These are phyloP conservation scores for Dipodascopsis uninucleata DNA, from an alignment of 805 yeast genomes.

Conservation along the genomic window DNA sequence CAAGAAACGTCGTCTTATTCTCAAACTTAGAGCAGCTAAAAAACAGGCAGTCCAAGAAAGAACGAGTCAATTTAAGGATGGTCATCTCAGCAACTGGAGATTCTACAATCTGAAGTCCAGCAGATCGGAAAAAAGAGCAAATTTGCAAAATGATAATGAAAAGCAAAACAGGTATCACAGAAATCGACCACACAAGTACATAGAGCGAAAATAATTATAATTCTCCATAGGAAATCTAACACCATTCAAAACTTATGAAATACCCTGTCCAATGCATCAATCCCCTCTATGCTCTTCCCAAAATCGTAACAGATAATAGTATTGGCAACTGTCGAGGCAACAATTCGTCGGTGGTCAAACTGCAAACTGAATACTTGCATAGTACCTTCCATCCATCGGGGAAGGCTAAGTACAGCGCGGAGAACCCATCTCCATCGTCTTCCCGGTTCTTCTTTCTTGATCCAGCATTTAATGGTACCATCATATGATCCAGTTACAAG, in stretches of 20 bases:
- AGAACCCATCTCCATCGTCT: too few relatives aligned
- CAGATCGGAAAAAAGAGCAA: constrained; percentile 9
- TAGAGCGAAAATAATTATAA: background rate
- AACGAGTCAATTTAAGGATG: constrained; percentile 8
- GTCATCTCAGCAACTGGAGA: constrained; percentile 13
- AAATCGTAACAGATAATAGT: constrained; percentile 9
- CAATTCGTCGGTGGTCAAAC: constrained; percentile 12
- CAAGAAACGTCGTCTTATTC: constrained; percentile 17
- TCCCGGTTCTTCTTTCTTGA: too few relatives aligned
- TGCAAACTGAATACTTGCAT: too few relatives aligned
- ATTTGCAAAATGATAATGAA: background rate
- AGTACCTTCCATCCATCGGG: too few relatives aligned
- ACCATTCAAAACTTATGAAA: background rate
- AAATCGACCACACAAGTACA: background rate
- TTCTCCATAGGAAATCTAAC: background rate
- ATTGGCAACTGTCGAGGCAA: constrained; percentile 6
- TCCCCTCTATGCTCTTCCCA: constrained; percentile 5
- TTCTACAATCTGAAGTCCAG: constrained; percentile 9
- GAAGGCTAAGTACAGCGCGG: too few relatives aligned
- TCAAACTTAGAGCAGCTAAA: constrained; percentile 1
- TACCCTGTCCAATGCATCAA: constrained; percentile 6
- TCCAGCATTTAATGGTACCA: constrained; percentile 15
- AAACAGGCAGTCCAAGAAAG: background rate
- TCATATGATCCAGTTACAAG: constrained; percentile 18
- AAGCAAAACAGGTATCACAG: background rate